phyloP scores from a whole-genome alignment of 1,139 yeast species.

The Scheffersomyces lignicola region DNA sequence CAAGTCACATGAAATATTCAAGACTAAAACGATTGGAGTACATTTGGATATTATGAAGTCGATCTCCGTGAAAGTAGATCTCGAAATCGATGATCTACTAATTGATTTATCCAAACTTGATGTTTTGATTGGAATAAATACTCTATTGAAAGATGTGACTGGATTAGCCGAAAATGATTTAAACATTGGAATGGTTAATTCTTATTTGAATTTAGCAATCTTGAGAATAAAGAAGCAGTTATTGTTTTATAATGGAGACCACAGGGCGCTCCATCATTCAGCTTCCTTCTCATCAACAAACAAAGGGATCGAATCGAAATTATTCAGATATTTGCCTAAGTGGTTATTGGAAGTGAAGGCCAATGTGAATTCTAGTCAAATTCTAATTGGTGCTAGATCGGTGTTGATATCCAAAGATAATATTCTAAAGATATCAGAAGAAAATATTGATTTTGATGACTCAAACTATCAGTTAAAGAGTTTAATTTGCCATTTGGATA shows the following conservation, averaged over 20 bases:
- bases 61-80: conserved; percentile 24
- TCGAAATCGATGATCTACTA: conserved; percentile 22
- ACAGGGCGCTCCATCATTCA: not conserved
- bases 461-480: conserved; percentile 38
- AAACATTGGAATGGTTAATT: conserved; percentile 30
- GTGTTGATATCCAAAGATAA: conserved; percentile 51
- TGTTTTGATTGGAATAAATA: conserved; percentile 33
- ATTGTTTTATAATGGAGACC: not conserved
- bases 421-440: conserved; percentile 26
- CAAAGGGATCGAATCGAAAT: conserved; percentile 14
- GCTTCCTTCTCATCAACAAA: not conserved
- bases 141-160: conserved; percentile 27
- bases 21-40: conserved; percentile 22
- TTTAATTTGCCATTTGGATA: conserved; percentile 12
- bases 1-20: conserved; percentile 19
- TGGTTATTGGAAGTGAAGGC: conserved; percentile 46
- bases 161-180: conserved; percentile 26
- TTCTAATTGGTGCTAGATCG: conserved; percentile 60
- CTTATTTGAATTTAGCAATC: conserved; percentile 27
- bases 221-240: conserved; percentile 13
- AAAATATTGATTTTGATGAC: conserved; percentile 41
- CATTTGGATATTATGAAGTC: conserved; percentile 30
- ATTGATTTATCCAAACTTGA: conserved; percentile 33
- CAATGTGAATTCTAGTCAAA: conserved; percentile 25
- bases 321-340: conserved; percentile 45